Evolutionary conservation across 2,329 filamentous ascomycete genomes (phyloP), one percentile per base, ranked within the genome.

Genomic region (Magnaporthiopsis incrustans): DNA sequence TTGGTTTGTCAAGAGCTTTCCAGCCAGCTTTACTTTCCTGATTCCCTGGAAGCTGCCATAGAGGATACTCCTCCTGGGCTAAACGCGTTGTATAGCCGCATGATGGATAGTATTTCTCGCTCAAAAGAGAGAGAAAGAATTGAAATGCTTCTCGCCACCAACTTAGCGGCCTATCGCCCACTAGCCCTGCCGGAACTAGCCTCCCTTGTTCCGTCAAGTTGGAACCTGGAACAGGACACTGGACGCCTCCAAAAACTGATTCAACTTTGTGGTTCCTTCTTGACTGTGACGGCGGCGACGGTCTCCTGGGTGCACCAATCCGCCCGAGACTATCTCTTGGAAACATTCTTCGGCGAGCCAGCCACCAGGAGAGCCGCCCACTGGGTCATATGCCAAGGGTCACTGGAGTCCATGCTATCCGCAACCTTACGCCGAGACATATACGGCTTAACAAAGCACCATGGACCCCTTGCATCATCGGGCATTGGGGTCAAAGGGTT

Each of bases 1-100:
- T 69, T 77, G 61, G 72, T 73, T 15, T 77, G 73, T 65, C 68
- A 73, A 68, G 64, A 69, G 27, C 71, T 76, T 30, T 50, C 64
- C 68, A 66, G 5, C 27, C 27, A 22, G 64, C 73, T 57, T 66
- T 68, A 26, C 30, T 33, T 33, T 6, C 10, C 32, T 11, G 32
- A 10, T 10, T 10, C 32, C 32, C 10, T 33, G 7, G 32, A 33
- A 11, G 32, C 6, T 1, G 10, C 7, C 32, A 10, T 33, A 11
- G 32, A 11, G 10, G 8, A 11, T 5, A 10, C 10, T 11, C 32
- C 32, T 10, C 32, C 32, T 11, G 32, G 32, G 10, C 7, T 33
- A 8, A 6, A 33, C 32, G 32, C 68, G 12, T 63, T 73, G n/a
- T 74, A 73, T 61, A 27, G 66, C 58, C 67, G 69, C 62, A 74